Evolutionary conservation across 805 yeast genomes (phyloP), one percentile per base, ranked within the genome.

Genomic region (Zygosaccharomyces pseudorouxii): DNA sequence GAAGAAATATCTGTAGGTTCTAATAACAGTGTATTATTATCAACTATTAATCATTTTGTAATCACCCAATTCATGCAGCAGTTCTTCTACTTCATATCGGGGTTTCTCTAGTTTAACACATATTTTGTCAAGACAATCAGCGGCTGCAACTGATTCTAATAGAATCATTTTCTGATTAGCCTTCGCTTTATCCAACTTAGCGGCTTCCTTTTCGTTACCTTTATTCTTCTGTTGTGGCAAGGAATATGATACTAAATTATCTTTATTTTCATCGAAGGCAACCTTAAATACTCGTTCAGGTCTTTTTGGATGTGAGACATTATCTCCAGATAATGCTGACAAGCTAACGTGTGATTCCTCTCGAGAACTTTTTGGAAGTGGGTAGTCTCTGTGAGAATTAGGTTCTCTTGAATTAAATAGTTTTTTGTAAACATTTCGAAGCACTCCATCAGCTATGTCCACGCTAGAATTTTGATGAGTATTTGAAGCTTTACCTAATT

Each of bases 21-120:
- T 41, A 28, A 41, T 27, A 22, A 31, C 37, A 38, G 28, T 19
- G 38, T 19, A 39, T 16, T 16, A 22, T 8, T n/a, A 16, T 59
- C 51, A 71, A 45, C 68, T 60, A 51, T 74, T 76, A 1, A 80
- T 69, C 11, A 77, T 62, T 45, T 67, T 74, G 68, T 78, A 79
- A 14, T 76, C 76, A 1, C 82, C 82, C 27, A 81, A 64, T 28
- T 66, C 65, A 28, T 69, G 62, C n/a, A 81, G 50, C 3, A 78
- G 46, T 2, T 57, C 58, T 55, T 81, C 84, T 1, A 85, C 78
- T 25, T 82, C 83, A 18, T 62, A 63, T 40, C 80, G 70, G 8
- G 85, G 74, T 58, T 74, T 74, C 41, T 75, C 78, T 56, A 87
- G 68, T 49, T 80, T 84, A 0, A 92, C 86, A 58, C 92, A 84